Evolutionary conservation across 2,329 filamentous ascomycete genomes (phyloP).

Genomic region (Raffaelea albimanens): DNA sequence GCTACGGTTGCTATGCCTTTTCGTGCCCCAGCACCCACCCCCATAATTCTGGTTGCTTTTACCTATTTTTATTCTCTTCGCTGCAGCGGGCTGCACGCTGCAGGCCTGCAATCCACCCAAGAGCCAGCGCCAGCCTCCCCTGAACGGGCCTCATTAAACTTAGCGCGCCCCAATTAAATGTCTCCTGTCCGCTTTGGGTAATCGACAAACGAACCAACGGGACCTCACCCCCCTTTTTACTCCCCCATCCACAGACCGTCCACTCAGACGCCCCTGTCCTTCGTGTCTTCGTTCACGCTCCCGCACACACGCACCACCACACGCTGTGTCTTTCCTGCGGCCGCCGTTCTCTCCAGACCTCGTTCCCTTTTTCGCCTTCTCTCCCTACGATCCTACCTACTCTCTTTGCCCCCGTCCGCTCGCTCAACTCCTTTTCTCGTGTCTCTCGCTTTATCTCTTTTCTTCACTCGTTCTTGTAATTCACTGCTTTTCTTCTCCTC

Average conservation of each 20-base stretch:
- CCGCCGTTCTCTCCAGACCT: too few species aligned
- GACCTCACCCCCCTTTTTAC: conserved; percentile 15
- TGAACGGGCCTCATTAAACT: conserved; percentile 28
- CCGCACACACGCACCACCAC: background rate
- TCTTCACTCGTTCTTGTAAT: background rate
- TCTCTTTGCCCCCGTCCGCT: conserved; percentile 6
- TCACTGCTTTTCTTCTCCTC: background rate
- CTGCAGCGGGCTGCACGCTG: background rate
- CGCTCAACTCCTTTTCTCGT: conserved; percentile 10
- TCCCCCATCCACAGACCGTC: conserved; percentile 6
- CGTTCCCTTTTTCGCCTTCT: background rate
- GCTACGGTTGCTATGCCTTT: too few species aligned
- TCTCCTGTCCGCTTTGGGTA: conserved; percentile 24
- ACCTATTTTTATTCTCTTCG: background rate
- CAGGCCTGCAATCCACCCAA: background rate
- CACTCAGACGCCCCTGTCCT: conserved; percentile 11
- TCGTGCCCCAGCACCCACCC: too few species aligned
- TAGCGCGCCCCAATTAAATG: conserved; percentile 28
- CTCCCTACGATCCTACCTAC: conserved; percentile 5
- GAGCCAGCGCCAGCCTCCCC: conserved; percentile 10
- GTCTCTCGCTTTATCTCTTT: conserved; percentile 12
- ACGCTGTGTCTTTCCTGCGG: conserved; percentile 1
- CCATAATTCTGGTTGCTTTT: background rate
- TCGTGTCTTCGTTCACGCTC: conserved; percentile 3
- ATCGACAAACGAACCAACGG: conserved; percentile 20